Percentiles rank a stretch among this genome's conserved stretches.
Conservation (phyloP, 208 protist species). For the Kentomonas sorsogonicus region DNA sequence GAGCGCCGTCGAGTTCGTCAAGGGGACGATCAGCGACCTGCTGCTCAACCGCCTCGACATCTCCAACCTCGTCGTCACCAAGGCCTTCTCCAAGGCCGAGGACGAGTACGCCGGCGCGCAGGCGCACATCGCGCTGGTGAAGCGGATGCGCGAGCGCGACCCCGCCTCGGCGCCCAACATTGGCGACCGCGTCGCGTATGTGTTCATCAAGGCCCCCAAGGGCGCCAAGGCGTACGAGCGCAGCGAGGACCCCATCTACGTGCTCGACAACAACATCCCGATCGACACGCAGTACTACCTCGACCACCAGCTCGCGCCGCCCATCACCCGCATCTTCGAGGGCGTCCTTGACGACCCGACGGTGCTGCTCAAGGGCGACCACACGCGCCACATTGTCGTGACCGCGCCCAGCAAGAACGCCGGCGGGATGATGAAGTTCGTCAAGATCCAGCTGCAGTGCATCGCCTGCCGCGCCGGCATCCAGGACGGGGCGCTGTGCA, state of each 20-base stretch:
- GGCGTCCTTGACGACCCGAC: conserved; percentile 94
- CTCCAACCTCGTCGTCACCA: conserved; percentile 82
- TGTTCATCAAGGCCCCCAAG: conserved; percentile 74
- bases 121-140: conserved; percentile 78
- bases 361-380: conserved; percentile 92
- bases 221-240: conserved; percentile 97
- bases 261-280: conserved; percentile 85
- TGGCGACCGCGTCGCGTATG: conserved; percentile 83
- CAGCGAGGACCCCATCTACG: conserved; percentile 99
- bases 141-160: conserved; percentile 82
- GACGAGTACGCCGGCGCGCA: conserved; percentile 93
- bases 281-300: conserved; percentile 89
- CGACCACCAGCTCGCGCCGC: conserved; percentile 81
- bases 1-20: conserved; percentile 88
- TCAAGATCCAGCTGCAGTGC: conserved; percentile 93
- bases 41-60: conserved; percentile 84
- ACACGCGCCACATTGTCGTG: conserved; percentile 95
- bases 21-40: conserved; percentile 81
- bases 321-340: conserved; percentile 90
- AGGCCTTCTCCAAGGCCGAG: conserved; percentile 89
- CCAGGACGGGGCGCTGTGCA: conserved; percentile 88
- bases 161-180: conserved; percentile 77
- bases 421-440: conserved; percentile 97
- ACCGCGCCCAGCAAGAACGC: conserved; percentile 88
- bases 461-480: conserved; percentile 91